Evolutionary conservation across 1,284 basidiomycete genomes (phyloP).

Genomic region (Ganoderma boninense): DNA sequence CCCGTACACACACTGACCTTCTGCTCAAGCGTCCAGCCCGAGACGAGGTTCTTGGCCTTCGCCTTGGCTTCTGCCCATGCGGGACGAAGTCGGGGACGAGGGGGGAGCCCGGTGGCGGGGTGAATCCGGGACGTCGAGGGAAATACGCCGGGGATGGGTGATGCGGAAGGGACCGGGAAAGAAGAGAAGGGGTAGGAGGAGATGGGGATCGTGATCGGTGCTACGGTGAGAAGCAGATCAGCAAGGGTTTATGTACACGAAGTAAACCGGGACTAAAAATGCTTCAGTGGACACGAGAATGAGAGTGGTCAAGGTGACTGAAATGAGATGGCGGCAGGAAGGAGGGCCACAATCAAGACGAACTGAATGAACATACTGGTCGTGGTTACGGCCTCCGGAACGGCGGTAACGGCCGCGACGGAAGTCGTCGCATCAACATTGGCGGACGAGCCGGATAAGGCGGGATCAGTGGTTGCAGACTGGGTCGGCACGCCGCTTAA

Average conservation of each 20-base stretch:
- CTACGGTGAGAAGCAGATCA: slow-evolving; percentile 9
- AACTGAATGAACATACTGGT: slow-evolving; percentile 10
- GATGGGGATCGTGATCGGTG: slow-evolving; percentile 26
- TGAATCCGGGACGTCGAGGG: slow-evolving; percentile 36
- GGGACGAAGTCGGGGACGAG: slow-evolving; percentile 53
- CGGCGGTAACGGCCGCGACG: slow-evolving; percentile 2
- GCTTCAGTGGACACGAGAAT: too few relatives aligned
- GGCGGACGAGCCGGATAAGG: background rate
- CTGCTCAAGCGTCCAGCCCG: slow-evolving; percentile 47
- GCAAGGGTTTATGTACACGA: background rate
- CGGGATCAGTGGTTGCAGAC: slow-evolving; percentile 8
- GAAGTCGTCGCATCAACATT: background rate
- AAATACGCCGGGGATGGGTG: slow-evolving; percentile 41
- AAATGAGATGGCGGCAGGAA: too few relatives aligned
- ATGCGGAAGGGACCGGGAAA: slow-evolving; percentile 43
- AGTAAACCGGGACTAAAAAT: background rate
- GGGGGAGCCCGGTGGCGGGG: slow-evolving; percentile 39
- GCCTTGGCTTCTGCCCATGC: slow-evolving; percentile 52
- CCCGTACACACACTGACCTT: slow-evolving; percentile 53
- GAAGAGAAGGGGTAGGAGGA: slow-evolving; percentile 38
- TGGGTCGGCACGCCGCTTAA: background rate
- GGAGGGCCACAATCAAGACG: background rate
- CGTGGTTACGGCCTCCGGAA: background rate
- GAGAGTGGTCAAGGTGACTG: background rate
- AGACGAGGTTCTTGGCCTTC: slow-evolving; percentile 47